Evolutionary conservation across 495 filamentous ascomycete species (phyloP), one percentile per base, ranked within the genome.

Genomic region (Penicillium verhagenii): DNA sequence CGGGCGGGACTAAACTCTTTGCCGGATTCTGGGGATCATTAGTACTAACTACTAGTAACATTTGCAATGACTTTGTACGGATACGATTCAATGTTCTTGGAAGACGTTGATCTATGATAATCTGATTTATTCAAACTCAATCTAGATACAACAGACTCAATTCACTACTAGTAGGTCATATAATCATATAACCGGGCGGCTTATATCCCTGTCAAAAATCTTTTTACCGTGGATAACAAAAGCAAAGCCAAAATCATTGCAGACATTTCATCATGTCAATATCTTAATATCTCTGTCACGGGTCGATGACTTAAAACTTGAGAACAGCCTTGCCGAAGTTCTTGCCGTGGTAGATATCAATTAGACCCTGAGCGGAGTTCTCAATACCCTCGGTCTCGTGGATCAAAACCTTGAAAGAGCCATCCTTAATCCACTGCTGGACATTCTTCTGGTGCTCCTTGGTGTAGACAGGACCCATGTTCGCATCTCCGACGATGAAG

Each of bases 291-390:
- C n/a, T 6, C 14, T 4, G 6, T 1, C 6, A 8, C 5, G 13
- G 9, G 0, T 6, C 6, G 1, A 2, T 14, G 3, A 40, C 42
- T 63, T 73, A 76, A 50, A 93, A 86, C 75, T 90, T 87, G 57
- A 96, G 56, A 20, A 95, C 82, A 28, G 91, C 90, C 79, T 97
- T 97, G 56, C 92, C 92, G 76, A 90, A 88, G 75, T 97, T 97
- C 72, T 91, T 85, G 25, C 92, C 92, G 66, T 86, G 65, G 51
- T 96, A 77, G 77, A 97, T 86, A n/a, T 87, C 91, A n/a, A 96
- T 58, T 40, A 96, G 78, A 9, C 89, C 93, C 48, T 92, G 83
- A 21, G 86, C 73, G 2, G 85, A 87, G 57, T 92, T 88, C 50
- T 96, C 93, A 55, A 96, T 90, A 16, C 92, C 93, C 16, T 86